Conservation (phyloP, 2,329 filamentous ascomycete genomes). For the Rhynchosporium agropyri region DNA sequence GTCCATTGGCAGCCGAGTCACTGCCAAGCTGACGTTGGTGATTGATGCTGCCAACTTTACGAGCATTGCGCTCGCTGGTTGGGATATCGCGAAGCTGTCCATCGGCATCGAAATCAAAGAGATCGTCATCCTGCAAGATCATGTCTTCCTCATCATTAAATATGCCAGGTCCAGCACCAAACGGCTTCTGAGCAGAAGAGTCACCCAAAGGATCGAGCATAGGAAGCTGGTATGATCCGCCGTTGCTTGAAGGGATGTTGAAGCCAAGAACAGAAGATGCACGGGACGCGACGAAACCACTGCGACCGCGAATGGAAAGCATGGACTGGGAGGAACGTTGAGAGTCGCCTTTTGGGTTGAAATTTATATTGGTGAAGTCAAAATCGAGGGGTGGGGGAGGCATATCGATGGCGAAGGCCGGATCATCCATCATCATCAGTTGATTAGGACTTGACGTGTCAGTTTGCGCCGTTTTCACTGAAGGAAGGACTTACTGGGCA, state of each 20-base stretch:
- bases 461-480: background rate
- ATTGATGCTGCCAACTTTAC: conserved; percentile 24
- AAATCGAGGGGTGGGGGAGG: conserved; percentile 62
- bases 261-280: conserved; percentile 47
- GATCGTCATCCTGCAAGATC: conserved; percentile 52
- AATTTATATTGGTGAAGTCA: conserved; percentile 50
- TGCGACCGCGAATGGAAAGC: conserved; percentile 40
- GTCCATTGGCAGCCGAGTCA: conserved; percentile 45
- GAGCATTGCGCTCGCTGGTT: conserved; percentile 32
- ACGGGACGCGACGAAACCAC: conserved; percentile 31
- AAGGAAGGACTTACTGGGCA: conserved; percentile 59
- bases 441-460: conserved; percentile 64
- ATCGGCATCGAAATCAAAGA: conserved; percentile 64
- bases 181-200: conserved; percentile 42
- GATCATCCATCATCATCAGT: conserved; percentile 80
- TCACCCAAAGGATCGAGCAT: conserved; percentile 37
- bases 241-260: conserved; percentile 51
- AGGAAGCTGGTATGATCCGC: conserved; percentile 41
- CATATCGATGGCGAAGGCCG: conserved; percentile 72
- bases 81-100: conserved; percentile 57
- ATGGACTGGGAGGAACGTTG: conserved; percentile 40
- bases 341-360: conserved; percentile 28
- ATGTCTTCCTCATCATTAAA: conserved; percentile 47
- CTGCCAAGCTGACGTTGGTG: conserved; percentile 32
- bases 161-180: conserved; percentile 38